Base-by-base conservation (phyloP, 352 stramenopile genomes). In the Globisporangium canariense region DNA sequence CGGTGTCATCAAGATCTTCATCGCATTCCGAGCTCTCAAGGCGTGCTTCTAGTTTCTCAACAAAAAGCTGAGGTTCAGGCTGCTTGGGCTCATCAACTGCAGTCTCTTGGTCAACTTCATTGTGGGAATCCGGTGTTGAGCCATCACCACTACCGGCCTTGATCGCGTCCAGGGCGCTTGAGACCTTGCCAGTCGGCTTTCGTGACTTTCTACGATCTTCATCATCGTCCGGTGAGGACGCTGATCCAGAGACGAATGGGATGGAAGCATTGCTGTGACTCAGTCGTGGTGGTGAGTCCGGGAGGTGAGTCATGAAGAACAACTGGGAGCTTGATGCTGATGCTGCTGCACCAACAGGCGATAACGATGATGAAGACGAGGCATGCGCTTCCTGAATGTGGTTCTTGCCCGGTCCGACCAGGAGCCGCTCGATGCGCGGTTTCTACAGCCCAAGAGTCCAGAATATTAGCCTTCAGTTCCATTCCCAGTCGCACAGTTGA, bases 291-390 rank as follows among this genome's bases (percentile, higher is more conserved):
- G 81, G 81, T 1, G 81, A 90, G 58, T 88, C 71, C 0, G 81
- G 78, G 11, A 90, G 51, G n/a, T 75, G 75, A 1, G 73, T 81
- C 70, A 90, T 78, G 43, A 77, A 83, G 20, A 64, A 73, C 13
- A 41, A n/a, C 5, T 47, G 61, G 28, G 40, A 28, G 20, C 43
- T 47, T 18, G 32, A 10, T 28, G 25, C 25, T 28, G 25, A 28
- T 28, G 25, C 25, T 28, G 25, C 25, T 28, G 25, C 25, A 28
- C 25, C 25, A 28, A 28, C 25, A 28, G 25, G 25, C 2, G 25
- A 28, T 28, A 28, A 28, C 25, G 2, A 28, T 18, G 49, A 47
- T 14, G 20, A 32, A 20, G 62, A 40, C 6, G 68, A 28, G 16
- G 18, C 18, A 13, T 60, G 20, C 9, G 43, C 57, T 28, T 75